Conservation (phyloP, 1,284 basidiomycete genomes). For the Schizopora paradoxa region DNA sequence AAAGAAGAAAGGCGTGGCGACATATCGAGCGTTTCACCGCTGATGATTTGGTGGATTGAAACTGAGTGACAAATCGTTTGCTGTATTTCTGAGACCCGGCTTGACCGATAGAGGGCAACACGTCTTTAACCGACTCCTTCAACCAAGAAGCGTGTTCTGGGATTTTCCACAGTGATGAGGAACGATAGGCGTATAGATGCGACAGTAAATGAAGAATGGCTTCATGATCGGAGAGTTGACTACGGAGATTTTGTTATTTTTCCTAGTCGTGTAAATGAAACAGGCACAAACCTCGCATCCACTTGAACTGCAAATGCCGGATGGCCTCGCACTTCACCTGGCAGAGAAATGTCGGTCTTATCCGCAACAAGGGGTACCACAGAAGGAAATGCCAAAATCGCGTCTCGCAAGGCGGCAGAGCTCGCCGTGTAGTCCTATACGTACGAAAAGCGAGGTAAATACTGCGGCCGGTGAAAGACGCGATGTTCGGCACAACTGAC, state of each 20-base stretch:
- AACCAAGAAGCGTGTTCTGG: slow-evolving; percentile 67
- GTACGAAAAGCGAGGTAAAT: slow-evolving; percentile 1
- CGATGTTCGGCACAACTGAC: slow-evolving; percentile 29
- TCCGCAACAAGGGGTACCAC: slow-evolving; percentile 78
- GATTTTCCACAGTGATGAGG: slow-evolving; percentile 77
- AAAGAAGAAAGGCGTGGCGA: slow-evolving; percentile 68
- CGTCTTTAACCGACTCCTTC: slow-evolving; percentile 41
- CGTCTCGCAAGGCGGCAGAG: slow-evolving; percentile 63
- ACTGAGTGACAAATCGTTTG: slow-evolving; percentile 41
- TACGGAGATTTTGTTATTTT: slow-evolving; percentile 22
- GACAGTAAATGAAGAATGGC: slow-evolving; percentile 66
- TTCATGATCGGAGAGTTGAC: slow-evolving; percentile 25
- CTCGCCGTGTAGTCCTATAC: slow-evolving; percentile 49
- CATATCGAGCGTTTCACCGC: slow-evolving; percentile 44
- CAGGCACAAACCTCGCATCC: slow-evolving; percentile 48
- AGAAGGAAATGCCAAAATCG: slow-evolving; percentile 73
- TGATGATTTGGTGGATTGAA: slow-evolving; percentile 29
- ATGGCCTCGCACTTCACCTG: slow-evolving; percentile 52
- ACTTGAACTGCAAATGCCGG: slow-evolving; percentile 65
- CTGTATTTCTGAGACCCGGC: no score
- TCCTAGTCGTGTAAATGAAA: slow-evolving; percentile 8
- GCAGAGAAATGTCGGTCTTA: slow-evolving; percentile 69
- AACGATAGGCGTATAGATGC: slow-evolving; percentile 80
- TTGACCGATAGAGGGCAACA: slow-evolving; percentile 34
- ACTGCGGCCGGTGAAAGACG: slow-evolving; percentile 3